Base-by-base conservation (phyloP, 148 eudicot genomes). In the Heliosperma pusillum region DNA sequence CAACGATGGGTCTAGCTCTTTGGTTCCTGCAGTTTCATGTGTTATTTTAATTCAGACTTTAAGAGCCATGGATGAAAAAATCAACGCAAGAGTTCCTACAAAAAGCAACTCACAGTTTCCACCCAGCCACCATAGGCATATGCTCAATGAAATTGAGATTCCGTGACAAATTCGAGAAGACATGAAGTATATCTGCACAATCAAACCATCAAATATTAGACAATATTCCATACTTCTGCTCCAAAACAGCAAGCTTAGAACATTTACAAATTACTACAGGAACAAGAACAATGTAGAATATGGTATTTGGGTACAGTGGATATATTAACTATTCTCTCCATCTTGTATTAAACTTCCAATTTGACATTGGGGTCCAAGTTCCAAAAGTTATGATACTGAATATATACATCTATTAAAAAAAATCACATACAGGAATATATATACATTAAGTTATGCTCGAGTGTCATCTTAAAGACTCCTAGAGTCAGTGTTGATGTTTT, bases 101-200 rank as follows among this genome's bases (percentile, higher is more conserved):
- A 36, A 70, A 55, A 63, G 27, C 64, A 20, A 88, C 97, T 82
- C 85, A 92, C 97, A 92, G 78, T 84, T 95, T 95, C 97, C 99
- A 95, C 61, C 97, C 99, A 66, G 76, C 75, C 30, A 88, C 77
- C 82, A 91, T 83, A 81, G 81, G 86, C 80, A 87, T 77, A 72
- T 91, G 85, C 81, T 95, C 99, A 66, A 92, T 88, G 57, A 90
- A 95, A 79, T 95, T 90, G 83, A 95, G 78, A 80, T 87, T 83
- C 75, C 92, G 79, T 66, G 97, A 87, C 85, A 92, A 65, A 83
- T 90, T 92, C 27, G 96, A 89, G 82, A 92, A 92, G 50, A 90
- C 91, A 78, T 90, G 86, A 76, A 94, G 88, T 79, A 94, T 57
- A 86, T 94, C 98, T 94, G 98, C 88, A 85, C 15, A 80, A 76